A percentile compares a stretch with the other conserved stretches of the same genome.
These are phyloP conservation scores for Cyclotella baltica DNA, from an alignment of 108 stramenopile species.

Conservation along the genomic window DNA sequence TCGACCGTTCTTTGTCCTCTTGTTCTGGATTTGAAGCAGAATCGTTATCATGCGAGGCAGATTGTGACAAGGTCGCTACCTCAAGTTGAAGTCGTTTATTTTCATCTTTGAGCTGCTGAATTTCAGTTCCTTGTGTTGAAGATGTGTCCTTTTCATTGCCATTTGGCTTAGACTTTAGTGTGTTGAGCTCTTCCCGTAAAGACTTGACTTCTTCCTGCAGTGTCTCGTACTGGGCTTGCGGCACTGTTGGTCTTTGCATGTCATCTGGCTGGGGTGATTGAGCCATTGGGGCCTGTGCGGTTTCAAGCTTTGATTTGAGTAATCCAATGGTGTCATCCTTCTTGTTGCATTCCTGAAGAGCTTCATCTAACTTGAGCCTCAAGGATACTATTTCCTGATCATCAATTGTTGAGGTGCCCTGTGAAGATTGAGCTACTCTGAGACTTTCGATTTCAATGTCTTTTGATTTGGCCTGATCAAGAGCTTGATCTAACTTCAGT, in stretches of 20 bases:
- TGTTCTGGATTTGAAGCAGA: conserved; percentile 5
- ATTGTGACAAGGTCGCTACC: not conserved
- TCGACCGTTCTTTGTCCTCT: conserved; percentile 5
- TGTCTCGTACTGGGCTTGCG: conserved; percentile 20
- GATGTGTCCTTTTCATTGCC: conserved; percentile 5
- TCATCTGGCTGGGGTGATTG: not conserved
- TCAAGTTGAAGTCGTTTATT: conserved; percentile 45
- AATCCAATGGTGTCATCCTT: conserved; percentile 30
- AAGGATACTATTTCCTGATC: not conserved
- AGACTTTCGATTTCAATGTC: conserved; percentile 3
- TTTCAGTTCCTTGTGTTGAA: conserved; percentile 9
- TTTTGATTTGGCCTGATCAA: conserved; percentile 14
- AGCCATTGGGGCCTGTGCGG: not conserved
- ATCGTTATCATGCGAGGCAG: not conserved
- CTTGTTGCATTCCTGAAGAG: conserved; percentile 25
- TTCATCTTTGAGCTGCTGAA: conserved; percentile 39
- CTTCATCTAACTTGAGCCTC: conserved; percentile 34
- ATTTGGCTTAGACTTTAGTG: conserved; percentile 12
- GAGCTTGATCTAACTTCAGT: conserved; percentile 38
- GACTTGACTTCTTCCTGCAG: conserved; percentile 17
- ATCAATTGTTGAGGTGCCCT: not conserved
- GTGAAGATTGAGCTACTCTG: not conserved
- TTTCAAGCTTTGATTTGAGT: conserved; percentile 23
- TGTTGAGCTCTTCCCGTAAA: conserved; percentile 43
- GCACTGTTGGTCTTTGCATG: not conserved